Conservation (phyloP, 768 basidiomycete genomes). For the Pulveroboletus sp. region DNA sequence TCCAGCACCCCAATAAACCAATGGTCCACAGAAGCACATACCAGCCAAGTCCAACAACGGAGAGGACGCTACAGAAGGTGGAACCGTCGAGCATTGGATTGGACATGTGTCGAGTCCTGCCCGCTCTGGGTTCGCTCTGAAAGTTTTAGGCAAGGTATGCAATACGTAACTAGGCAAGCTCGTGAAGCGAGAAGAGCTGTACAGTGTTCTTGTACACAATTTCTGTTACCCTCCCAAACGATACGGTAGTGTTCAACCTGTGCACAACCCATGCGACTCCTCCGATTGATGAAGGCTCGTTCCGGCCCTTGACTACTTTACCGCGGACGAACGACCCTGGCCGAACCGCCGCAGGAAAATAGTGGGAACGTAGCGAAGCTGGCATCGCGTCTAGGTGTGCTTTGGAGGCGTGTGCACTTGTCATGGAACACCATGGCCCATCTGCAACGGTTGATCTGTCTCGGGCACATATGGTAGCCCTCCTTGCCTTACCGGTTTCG, state of each 20-base stretch:
- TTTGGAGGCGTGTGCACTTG: constrained; percentile 59
- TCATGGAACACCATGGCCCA: constrained; percentile 71
- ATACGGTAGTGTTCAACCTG: constrained; percentile 39
- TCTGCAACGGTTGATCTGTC: constrained; percentile 37
- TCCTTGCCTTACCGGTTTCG: constrained; percentile 56
- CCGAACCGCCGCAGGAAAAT: constrained; percentile 47
- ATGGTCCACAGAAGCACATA: constrained; percentile 60
- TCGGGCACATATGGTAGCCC: background rate
- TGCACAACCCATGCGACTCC: constrained; percentile 71
- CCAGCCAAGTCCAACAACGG: constrained; percentile 52
- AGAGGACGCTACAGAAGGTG: constrained; percentile 15
- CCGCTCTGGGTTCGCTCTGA: background rate
- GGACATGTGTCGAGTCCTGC: constrained; percentile 8
- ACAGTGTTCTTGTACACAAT: constrained; percentile 62
- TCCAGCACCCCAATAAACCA: constrained; percentile 58
- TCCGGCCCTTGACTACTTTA: constrained; percentile 68
- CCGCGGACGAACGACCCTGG: constrained; percentile 56
- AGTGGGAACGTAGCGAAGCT: constrained; percentile 39
- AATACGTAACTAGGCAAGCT: constrained; percentile 23
- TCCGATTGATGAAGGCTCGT: constrained; percentile 64
- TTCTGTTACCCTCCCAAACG: constrained; percentile 53
- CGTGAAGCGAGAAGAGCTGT: constrained; percentile 50
- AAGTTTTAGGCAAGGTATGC: background rate
- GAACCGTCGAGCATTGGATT: constrained; percentile 2
- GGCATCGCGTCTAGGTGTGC: constrained; percentile 46